Evolutionary conservation across 2,329 filamentous ascomycete species (phyloP), one percentile per base, ranked within the genome.

Genomic region (Phaeosphaeria sp.): DNA sequence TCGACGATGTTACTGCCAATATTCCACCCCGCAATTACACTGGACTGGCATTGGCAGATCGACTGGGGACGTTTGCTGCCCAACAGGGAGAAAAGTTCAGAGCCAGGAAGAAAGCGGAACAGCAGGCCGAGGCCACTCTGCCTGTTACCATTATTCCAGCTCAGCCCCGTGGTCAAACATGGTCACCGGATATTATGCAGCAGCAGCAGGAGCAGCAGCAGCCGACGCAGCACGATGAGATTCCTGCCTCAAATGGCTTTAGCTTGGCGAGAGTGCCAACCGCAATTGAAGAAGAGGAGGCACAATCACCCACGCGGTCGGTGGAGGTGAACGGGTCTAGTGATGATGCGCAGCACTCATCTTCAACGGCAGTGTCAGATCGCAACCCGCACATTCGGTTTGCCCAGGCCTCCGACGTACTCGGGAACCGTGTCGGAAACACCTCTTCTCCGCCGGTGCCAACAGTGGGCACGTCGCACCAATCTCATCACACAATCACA

Each of bases 81-180:
- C 79, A 84, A 46, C 78, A 81, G 60, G 80, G 79, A 49, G 78
- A 83, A 50, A 77, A 74, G 44, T 75, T 80, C 45, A 77, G 68
- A 59, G 80, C 73, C 49, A 78, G 70, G 70, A 79, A 66, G 63
- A 70, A 66, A 48, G 73, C 51, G 30, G 68, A 62, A 18, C 66
- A 71, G 18, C 66, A 72, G 43, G 64, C 73, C 2, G 78, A 82
- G 20, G 69, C 71, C 6, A 76, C 82, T 20, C 65, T 87, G 13
- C 85, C 85, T 2, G 81, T 88, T 20, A 89, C 85, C 0, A 80
- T 89, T 27, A 87, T 89, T 50, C 87, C 86, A 2, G 85, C 86
- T 3, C 84, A 86, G 59, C 82, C 82, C 22, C 79, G 83, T 40
- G 82, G 83, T 36, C 77, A 85, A 46, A 83, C 83, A 6, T 87